Evolutionary conservation across 2,329 filamentous ascomycete species (phyloP).

Genomic region (Pseudocercospora musae): DNA sequence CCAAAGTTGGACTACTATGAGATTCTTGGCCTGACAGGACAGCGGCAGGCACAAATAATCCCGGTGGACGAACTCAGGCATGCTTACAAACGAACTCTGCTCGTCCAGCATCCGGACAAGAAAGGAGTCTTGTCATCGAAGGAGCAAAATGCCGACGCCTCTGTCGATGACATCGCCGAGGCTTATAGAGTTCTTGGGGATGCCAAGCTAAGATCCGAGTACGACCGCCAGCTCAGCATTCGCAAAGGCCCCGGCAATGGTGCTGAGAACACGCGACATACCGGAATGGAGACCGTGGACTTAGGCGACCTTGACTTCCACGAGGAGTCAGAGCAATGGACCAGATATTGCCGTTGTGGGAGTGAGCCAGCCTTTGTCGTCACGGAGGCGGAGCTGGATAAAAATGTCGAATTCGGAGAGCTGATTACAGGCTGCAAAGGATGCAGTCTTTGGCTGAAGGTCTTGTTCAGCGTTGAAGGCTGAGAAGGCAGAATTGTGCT

Average conservation of each 20-base stretch:
- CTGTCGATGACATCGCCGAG: constrained; percentile 58
- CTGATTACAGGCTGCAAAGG: constrained; percentile 59
- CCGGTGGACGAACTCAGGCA: constrained; percentile 43
- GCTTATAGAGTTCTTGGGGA: constrained; percentile 56
- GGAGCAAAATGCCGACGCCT: constrained; percentile 28
- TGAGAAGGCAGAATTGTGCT: constrained; percentile 8
- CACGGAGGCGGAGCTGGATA: constrained; percentile 52
- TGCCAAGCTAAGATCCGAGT: constrained; percentile 44
- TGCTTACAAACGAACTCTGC: constrained; percentile 57
- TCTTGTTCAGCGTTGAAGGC: constrained; percentile 56
- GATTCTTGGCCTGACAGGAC: constrained; percentile 27
- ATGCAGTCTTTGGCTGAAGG: constrained; percentile 62
- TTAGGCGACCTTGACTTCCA: constrained; percentile 53
- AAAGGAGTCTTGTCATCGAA: background rate
- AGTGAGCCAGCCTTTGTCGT: constrained; percentile 55
- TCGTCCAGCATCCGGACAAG: constrained; percentile 61
- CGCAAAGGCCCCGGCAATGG: constrained; percentile 17
- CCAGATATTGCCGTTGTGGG: constrained; percentile 57
- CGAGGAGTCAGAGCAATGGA: constrained; percentile 46
- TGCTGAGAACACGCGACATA: constrained; percentile 24
- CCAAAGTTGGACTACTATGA: constrained; percentile 28
- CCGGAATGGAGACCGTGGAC: constrained; percentile 57
- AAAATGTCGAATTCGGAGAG: constrained; percentile 52
- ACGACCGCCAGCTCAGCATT: constrained; percentile 43
- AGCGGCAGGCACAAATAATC: constrained; percentile 22